Evolutionary conservation across 2,329 filamentous ascomycete species (phyloP).

Genomic region (Boeremia lycopersici): DNA sequence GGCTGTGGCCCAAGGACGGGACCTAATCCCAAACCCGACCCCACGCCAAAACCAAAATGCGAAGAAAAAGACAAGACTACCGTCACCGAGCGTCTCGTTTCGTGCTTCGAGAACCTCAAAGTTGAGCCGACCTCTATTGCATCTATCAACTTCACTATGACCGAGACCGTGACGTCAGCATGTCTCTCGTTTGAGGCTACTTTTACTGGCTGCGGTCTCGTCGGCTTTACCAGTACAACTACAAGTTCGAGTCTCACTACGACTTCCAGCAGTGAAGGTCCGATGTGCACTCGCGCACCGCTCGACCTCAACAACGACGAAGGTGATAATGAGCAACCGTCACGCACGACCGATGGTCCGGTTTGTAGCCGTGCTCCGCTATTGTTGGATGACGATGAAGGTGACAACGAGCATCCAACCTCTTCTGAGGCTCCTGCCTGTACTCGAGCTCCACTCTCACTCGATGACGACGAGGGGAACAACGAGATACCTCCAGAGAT

Average conservation of each 20-base stretch:
- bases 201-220: constrained; percentile 22
- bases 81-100: constrained; percentile 28
- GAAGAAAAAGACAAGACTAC: constrained; percentile 28
- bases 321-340: constrained; percentile 28
- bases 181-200: constrained; percentile 27
- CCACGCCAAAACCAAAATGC: constrained; percentile 17
- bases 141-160: constrained; percentile 13
- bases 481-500: constrained; percentile 7
- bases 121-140: constrained; percentile 13
- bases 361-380: constrained; percentile 30
- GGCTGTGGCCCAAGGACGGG: constrained; percentile 32
- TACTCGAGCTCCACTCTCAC: constrained; percentile 25
- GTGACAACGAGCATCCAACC: constrained; percentile 24
- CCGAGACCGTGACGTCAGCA: constrained; percentile 21
- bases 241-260: constrained; percentile 8
- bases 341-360: not conserved
- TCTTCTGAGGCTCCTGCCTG: constrained; percentile 20
- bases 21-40: constrained; percentile 7
- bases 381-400: constrained; percentile 37
- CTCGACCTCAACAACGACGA: constrained; percentile 37
- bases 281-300: constrained; percentile 25
- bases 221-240: constrained; percentile 16
- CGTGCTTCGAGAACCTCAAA: constrained; percentile 22
- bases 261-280: constrained; percentile 14
- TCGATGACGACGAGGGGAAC: constrained; percentile 39